A percentile compares a stretch with the other conserved stretches of the same genome.
Evolutionary conservation across 2,329 filamentous ascomycete species (phyloP).

Genomic region (Drechslera avenae): DNA sequence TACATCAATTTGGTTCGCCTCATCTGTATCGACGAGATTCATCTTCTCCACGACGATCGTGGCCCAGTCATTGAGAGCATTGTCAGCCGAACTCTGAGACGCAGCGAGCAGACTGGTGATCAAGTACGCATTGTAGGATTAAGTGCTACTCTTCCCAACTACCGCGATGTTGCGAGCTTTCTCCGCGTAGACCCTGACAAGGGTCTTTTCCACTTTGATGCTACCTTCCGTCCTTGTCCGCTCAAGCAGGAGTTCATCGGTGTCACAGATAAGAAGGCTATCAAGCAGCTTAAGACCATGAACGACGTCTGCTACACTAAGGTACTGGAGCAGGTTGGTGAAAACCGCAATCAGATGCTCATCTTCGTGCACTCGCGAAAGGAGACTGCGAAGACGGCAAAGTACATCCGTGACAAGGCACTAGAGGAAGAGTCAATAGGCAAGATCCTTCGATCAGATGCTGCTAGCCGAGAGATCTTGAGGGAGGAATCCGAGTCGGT

Average conservation of each 20-base stretch:
- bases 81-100: conserved; percentile 89
- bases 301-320: conserved; percentile 99
- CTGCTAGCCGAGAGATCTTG: conserved; percentile 86
- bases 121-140: conserved; percentile 89
- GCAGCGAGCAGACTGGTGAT: conserved; percentile 91
- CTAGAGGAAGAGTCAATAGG: conserved; percentile 97
- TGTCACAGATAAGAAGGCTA: conserved; percentile 95
- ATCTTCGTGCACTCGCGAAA: conserved; percentile 99
- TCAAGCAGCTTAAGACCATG: conserved; percentile 99
- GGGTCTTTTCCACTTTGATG: conserved; percentile 95
- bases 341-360: conserved; percentile 94
- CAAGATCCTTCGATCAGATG: conserved; percentile 90
- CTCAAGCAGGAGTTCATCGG: conserved; percentile 97
- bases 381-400: conserved; percentile 96
- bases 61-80: conserved; percentile 97
- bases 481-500: conserved; percentile 82
- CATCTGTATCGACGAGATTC: conserved; percentile 97
- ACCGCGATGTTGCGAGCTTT: conserved; percentile 94
- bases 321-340: conserved; percentile 92
- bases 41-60: conserved; percentile 95
- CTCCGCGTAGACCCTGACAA: conserved; percentile 84
- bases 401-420: conserved; percentile 94
- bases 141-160: conserved; percentile 95
- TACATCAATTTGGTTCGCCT: conserved; percentile 97
- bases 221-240: conserved; percentile 89